phyloP scores from a whole-genome alignment of 176 grass and related monocot species.

The Oryza nivara region DNA sequence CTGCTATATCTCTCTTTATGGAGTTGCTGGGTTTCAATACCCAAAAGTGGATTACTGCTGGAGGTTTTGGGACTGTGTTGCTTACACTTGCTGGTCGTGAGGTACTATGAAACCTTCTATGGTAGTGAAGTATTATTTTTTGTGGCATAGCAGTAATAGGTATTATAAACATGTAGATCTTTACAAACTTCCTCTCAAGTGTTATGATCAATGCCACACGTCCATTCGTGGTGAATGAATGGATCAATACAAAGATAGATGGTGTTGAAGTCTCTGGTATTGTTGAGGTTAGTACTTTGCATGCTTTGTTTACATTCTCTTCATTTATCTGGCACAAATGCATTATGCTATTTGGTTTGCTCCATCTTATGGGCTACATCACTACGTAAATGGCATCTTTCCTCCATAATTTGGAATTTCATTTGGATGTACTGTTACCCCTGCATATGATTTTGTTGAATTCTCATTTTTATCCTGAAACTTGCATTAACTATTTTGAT shows the following conservation, averaged over 20 bases:
- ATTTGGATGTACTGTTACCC: constrained; percentile 13
- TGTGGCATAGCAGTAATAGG: constrained; percentile 20
- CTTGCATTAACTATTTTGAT: constrained; percentile 36
- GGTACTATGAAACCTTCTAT: constrained; percentile 53
- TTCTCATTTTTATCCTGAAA: background rate
- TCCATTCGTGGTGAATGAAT: constrained; percentile 91
- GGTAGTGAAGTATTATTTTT: constrained; percentile 12
- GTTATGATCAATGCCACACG: constrained; percentile 97
- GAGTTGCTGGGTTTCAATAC: constrained; percentile 97
- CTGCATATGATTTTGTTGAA: constrained; percentile 16
- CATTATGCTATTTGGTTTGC: constrained; percentile 28
- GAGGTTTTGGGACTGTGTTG: constrained; percentile 97
- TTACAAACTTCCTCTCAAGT: constrained; percentile 98
- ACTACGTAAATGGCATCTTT: constrained; percentile 13
- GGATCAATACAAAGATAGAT: constrained; percentile 93
- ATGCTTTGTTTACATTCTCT: constrained; percentile 17
- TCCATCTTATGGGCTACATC: constrained; percentile 17
- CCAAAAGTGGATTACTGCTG: constrained; percentile 94
- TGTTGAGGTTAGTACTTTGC: constrained; percentile 80
- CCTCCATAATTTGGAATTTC: constrained; percentile 2
- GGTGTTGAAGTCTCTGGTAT: constrained; percentile 93
- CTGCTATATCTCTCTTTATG: constrained; percentile 90
- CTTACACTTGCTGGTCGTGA: constrained; percentile 96
- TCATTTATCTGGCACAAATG: background rate
- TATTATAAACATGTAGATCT: constrained; percentile 66